These are phyloP conservation scores for Fusarium equiseti DNA, from an alignment of 2,329 filamentous ascomycete genomes.

Conservation along the genomic window DNA sequence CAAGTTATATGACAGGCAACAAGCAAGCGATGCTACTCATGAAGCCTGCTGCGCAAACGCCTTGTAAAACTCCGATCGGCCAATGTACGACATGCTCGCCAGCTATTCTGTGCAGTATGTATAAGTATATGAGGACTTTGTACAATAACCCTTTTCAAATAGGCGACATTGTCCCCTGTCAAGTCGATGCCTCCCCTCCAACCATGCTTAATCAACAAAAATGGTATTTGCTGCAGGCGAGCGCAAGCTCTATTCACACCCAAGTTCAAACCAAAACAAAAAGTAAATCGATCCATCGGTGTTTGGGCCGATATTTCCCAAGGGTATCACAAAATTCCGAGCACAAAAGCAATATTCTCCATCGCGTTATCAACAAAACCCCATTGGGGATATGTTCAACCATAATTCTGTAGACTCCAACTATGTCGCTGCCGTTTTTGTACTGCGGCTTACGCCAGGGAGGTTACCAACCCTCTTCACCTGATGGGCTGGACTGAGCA, in stretches of 20 bases:
- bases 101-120: conserved; percentile 39
- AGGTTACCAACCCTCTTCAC: conserved; percentile 52
- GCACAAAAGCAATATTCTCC: conserved; percentile 46
- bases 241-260: conserved; percentile 33
- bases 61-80: conserved; percentile 28
- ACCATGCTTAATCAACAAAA: conserved; percentile 24
- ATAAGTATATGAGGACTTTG: conserved; percentile 39
- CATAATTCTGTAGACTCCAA: conserved; percentile 10
- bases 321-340: conserved; percentile 56
- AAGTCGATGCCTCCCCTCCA: conserved; percentile 35
- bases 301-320: conserved; percentile 46
- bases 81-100: conserved; percentile 43
- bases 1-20: conserved; percentile 20
- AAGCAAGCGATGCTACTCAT: conserved; percentile 33
- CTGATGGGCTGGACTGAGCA: conserved; percentile 50
- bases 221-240: conserved; percentile 23
- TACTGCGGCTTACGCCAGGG: conserved; percentile 49
- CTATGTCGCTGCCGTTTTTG: conserved; percentile 53
- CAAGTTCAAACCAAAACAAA: conserved; percentile 37
- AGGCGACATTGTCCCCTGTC: conserved; percentile 26
- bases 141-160: conserved; percentile 40
- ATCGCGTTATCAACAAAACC: conserved; percentile 41
- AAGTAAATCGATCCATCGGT: conserved; percentile 38
- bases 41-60: conserved; percentile 37
- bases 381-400: conserved; percentile 30